A percentile compares a stretch with the other conserved stretches of the same genome.
Evolutionary conservation across 768 basidiomycete species (phyloP).

Genomic region (Collybiopsis luxurians): DNA sequence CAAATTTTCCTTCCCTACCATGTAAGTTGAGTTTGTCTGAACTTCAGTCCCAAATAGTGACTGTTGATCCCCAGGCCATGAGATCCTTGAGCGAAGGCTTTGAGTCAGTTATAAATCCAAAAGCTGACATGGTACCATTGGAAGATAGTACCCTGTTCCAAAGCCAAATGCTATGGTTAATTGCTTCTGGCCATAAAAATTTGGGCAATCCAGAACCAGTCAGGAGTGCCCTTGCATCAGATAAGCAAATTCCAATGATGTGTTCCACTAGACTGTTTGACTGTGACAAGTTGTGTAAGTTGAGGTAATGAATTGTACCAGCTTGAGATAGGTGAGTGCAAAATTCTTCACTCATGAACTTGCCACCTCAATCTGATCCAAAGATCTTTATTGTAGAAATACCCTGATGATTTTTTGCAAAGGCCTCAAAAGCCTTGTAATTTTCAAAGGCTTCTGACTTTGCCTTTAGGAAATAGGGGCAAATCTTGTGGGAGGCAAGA

Average conservation of each 20-base stretch:
- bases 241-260: no score
- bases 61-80: not conserved
- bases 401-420: constrained; percentile 20
- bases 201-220: constrained; percentile 10
- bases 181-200: constrained; percentile 19
- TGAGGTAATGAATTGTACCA: no score
- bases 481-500: constrained; percentile 12
- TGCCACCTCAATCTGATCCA: no score
- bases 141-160: not conserved
- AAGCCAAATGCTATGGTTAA: constrained; percentile 11
- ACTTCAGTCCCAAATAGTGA: not conserved
- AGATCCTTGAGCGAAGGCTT: not conserved
- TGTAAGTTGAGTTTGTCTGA: not conserved
- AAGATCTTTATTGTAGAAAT: constrained; percentile 11
- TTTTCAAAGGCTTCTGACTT: constrained; percentile 15
- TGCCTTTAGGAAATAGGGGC: constrained; percentile 13
- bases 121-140: not conserved
- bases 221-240: constrained; percentile 27
- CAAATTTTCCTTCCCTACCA: no score
- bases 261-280: constrained; percentile 30
- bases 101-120: no score
- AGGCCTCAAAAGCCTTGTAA: constrained; percentile 23
- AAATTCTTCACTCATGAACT: no score
- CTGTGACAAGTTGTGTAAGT: constrained; percentile 29
- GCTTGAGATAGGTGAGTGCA: no score